Conservation (phyloP, 148 eudicot genomes). For the Rhododendron molle region DNA sequence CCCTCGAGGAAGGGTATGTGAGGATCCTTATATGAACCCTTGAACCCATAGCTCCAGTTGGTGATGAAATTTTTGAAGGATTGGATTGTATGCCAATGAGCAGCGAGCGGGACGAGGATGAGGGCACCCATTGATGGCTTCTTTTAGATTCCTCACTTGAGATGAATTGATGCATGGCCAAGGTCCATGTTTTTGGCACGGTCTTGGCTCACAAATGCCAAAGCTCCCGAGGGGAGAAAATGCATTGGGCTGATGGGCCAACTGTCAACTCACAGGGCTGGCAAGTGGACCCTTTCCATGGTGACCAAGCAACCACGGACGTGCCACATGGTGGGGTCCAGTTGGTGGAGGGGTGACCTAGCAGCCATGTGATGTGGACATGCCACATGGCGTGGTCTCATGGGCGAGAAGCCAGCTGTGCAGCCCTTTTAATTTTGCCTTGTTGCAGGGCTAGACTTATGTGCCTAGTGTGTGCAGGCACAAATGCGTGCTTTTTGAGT, state of each 20-base stretch:
- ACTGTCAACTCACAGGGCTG: background rate
- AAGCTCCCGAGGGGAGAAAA: background rate
- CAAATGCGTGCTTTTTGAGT: background rate
- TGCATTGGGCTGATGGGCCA: background rate
- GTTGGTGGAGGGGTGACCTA: background rate
- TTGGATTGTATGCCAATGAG: background rate
- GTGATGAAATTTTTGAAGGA: background rate
- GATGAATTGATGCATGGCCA: background rate
- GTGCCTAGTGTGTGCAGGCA: background rate
- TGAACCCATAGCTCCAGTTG: background rate
- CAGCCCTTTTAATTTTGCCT: background rate
- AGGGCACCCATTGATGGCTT: background rate
- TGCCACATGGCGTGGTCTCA: background rate
- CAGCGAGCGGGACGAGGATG: background rate
- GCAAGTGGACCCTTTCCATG: background rate
- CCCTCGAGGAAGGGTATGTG: background rate
- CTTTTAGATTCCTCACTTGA: background rate
- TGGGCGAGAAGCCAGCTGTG: background rate
- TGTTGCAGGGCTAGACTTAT: background rate
- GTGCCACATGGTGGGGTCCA: background rate
- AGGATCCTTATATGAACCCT: background rate
- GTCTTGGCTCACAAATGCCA: constrained; percentile 14
- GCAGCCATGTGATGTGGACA: background rate
- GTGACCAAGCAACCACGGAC: background rate
- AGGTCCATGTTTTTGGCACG: background rate